Conservation (phyloP, 2,329 filamentous ascomycete species). For the Coniochaeta sp. region DNA sequence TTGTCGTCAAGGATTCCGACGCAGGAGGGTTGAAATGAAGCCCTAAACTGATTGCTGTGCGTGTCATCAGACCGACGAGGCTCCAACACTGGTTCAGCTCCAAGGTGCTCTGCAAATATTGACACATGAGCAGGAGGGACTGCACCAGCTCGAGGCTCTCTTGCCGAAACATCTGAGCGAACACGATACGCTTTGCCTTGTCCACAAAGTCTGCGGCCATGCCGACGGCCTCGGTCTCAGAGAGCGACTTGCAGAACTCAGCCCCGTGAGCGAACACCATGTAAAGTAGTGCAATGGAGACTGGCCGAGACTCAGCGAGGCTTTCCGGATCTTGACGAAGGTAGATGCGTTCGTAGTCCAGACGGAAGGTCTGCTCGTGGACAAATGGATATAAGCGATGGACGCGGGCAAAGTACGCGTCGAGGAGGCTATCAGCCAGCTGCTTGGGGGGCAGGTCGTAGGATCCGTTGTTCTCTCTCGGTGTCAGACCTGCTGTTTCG, state of each 20-base stretch:
- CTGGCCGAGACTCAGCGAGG: constrained; percentile 1
- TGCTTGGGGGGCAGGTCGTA: constrained; percentile 4
- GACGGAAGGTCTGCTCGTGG: constrained; percentile 6
- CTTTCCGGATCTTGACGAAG: not conserved
- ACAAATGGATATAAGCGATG: constrained; percentile 7
- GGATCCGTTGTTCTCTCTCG: not conserved
- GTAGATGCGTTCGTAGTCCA: constrained; percentile 5
- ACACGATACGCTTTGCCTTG: constrained; percentile 4
- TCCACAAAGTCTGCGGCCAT: constrained; percentile 4
- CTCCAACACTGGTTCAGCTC: constrained; percentile 8
- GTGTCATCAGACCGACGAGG: constrained; percentile 5
- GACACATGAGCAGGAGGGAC: constrained; percentile 5
- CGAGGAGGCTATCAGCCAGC: constrained; percentile 4
- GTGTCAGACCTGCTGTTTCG: not conserved
- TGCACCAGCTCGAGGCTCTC: constrained; percentile 6
- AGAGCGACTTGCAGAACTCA: constrained; percentile 5
- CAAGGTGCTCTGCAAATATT: constrained; percentile 7
- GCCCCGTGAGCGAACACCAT: constrained; percentile 6
- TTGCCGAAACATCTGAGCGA: constrained; percentile 4
- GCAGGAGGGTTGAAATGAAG: constrained; percentile 4
- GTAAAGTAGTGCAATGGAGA: constrained; percentile 5
- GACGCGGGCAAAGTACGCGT: constrained; percentile 7
- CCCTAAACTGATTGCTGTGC: constrained; percentile 4
- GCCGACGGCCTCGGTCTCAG: not conserved
- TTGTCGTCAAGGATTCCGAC: not conserved